Conservation (phyloP, 225 moss, liverwort and hornwort genomes). For the Polytrichum formosum region DNA sequence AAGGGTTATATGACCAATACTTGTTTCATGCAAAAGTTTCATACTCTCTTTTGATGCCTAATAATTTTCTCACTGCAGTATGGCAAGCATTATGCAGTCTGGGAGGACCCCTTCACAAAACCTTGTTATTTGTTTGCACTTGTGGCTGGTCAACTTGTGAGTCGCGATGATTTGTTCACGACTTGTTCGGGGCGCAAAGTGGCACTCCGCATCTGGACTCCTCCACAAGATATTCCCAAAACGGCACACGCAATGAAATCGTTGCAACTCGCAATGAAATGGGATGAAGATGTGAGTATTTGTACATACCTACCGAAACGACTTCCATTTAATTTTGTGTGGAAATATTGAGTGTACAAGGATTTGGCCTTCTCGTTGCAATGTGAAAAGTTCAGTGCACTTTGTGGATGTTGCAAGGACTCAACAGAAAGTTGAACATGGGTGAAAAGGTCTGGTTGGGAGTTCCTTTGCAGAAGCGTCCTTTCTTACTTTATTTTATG, state of each 20-base stretch:
- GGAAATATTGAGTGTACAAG: too few species aligned
- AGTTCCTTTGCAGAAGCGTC: too few species aligned
- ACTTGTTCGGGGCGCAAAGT: slow-evolving; percentile 83
- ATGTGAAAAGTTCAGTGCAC: too few species aligned
- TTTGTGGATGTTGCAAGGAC: too few species aligned
- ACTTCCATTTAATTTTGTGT: not conserved
- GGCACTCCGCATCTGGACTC: slow-evolving; percentile 79
- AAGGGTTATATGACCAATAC: too few species aligned
- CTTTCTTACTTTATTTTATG: too few species aligned
- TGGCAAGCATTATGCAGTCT: slow-evolving; percentile 81
- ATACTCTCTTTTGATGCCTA: too few species aligned
- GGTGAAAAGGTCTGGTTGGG: too few species aligned
- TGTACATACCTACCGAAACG: not conserved
- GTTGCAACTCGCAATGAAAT: slow-evolving; percentile 85
- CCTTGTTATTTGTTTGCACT: slow-evolving; percentile 94
- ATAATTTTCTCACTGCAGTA: slow-evolving; percentile 22
- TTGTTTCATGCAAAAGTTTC: too few species aligned
- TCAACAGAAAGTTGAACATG: too few species aligned
- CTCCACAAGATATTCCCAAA: slow-evolving; percentile 73
- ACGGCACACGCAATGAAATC: slow-evolving; percentile 85
- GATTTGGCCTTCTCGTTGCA: too few species aligned
- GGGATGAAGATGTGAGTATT: slow-evolving; percentile 85
- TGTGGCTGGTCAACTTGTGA: slow-evolving; percentile 89
- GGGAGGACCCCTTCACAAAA: slow-evolving; percentile 96
- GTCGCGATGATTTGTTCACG: slow-evolving; percentile 78